Evolutionary conservation across 306 rosid species (phyloP).

Genomic region (Lathyrus aphaca): DNA sequence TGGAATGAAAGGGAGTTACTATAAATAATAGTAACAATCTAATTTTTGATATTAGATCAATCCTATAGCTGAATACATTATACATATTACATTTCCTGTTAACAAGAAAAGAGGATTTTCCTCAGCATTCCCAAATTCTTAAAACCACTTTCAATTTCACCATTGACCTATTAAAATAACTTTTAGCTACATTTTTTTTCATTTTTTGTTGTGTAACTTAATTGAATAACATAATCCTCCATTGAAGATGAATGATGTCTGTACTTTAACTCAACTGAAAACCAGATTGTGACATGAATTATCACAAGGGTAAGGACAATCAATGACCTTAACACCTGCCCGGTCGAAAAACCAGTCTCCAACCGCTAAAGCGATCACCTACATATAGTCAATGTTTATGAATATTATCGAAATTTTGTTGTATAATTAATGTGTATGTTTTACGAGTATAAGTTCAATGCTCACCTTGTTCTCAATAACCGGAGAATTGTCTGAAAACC

Average conservation of each 20-base stretch:
- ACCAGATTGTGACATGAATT: conserved; percentile 80
- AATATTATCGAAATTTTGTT: not conserved
- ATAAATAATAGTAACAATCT: not conserved
- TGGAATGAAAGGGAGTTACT: not conserved
- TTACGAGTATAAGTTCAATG: not conserved
- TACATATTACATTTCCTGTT: not conserved
- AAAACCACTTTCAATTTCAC: conserved; percentile 32
- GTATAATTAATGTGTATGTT: not conserved
- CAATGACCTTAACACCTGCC: conserved; percentile 65
- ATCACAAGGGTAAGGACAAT: conserved; percentile 93
- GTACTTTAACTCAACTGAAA: conserved; percentile 52
- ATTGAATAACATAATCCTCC: conserved; percentile 41
- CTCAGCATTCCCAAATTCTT: conserved; percentile 7
- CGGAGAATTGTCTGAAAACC: conserved; percentile 89
- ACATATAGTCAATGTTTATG: conserved; percentile 34
- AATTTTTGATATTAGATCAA: not conserved
- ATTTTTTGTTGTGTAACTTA: conserved; percentile 41
- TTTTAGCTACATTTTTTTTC: conserved; percentile 43
- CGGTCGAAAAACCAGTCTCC: conserved; percentile 95
- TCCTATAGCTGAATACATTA: not conserved
- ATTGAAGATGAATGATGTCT: conserved; percentile 18
- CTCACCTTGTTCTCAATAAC: conserved; percentile 68
- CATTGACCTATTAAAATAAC: conserved; percentile 8
- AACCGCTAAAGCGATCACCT: conserved; percentile 86
- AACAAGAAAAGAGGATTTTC: conserved; percentile 13